Percentiles rank a stretch among this genome's conserved stretches.
Conservation (phyloP, 1,284 basidiomycete genomes). For the Phaffia rhodozyma region DNA sequence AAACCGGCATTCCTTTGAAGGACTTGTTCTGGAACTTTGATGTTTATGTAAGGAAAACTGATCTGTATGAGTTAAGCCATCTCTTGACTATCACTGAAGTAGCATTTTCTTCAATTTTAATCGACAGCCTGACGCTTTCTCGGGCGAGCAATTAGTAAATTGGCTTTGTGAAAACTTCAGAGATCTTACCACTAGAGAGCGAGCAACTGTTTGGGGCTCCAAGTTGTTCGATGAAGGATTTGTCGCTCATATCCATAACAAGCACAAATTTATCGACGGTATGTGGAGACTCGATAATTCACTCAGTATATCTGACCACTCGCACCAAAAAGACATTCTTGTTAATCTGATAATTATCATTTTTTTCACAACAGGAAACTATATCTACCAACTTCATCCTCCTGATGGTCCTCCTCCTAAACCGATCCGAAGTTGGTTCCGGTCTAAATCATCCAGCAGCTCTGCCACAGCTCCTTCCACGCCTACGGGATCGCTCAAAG, state of each 20-base stretch:
- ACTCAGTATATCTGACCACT: not conserved
- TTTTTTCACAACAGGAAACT: constrained; percentile 7
- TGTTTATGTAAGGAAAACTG: not conserved
- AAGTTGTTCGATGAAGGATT: constrained; percentile 63
- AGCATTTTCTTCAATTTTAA: not conserved
- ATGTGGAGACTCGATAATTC: too few species aligned
- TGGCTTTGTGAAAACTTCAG: constrained; percentile 72
- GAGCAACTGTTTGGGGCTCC: constrained; percentile 64
- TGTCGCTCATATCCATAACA: constrained; percentile 38
- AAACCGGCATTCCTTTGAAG: not conserved
- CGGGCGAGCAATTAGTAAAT: constrained; percentile 69
- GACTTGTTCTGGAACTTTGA: constrained; percentile 1
- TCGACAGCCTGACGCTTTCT: constrained; percentile 52
- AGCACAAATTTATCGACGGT: constrained; percentile 1
- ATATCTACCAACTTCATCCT: constrained; percentile 16
- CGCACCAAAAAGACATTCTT: not conserved
- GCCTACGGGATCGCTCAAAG: not conserved
- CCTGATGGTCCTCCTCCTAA: constrained; percentile 8
- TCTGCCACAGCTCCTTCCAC: not conserved
- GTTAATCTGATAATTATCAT: not conserved
- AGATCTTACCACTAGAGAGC: constrained; percentile 64
- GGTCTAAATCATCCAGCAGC: not conserved
- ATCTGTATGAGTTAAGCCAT: not conserved
- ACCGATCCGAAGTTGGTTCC: too few species aligned
- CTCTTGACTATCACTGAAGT: not conserved